Evolutionary conservation across 331 rosid species (phyloP).

Genomic region (Quercus phellos): DNA sequence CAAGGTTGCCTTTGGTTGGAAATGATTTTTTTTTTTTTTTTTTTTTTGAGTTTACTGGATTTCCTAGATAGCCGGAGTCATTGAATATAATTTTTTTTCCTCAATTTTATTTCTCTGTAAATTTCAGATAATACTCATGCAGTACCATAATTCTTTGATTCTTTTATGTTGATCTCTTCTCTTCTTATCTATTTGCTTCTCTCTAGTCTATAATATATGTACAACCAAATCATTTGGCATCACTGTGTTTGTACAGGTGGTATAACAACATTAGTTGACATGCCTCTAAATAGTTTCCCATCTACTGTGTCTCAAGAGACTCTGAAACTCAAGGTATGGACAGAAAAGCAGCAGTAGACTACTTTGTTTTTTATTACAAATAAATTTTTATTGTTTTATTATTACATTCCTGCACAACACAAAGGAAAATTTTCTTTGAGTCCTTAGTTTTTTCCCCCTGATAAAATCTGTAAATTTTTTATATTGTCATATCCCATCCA

Average conservation of each 20-base stretch:
- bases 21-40: neutral
- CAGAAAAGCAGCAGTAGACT: neutral
- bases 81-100: neutral
- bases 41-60: neutral
- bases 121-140: neutral
- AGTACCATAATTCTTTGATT: neutral
- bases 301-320: constrained; percentile 83
- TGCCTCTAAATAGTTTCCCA: constrained; percentile 92
- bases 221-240: constrained; percentile 8
- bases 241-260: constrained; percentile 60
- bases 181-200: neutral
- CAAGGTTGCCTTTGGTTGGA: neutral
- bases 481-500: neutral
- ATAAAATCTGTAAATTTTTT: neutral
- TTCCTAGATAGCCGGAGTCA: neutral
- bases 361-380: neutral
- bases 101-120: neutral
- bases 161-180: neutral
- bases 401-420: neutral
- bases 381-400: neutral
- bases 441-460: neutral
- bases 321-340: constrained; percentile 65
- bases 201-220: constrained; percentile 1
- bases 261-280: constrained; percentile 85
- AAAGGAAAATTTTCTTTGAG: no score